phyloP scores from a whole-genome alignment of 2,329 filamentous ascomycete species.

The Diplodia seriata region DNA sequence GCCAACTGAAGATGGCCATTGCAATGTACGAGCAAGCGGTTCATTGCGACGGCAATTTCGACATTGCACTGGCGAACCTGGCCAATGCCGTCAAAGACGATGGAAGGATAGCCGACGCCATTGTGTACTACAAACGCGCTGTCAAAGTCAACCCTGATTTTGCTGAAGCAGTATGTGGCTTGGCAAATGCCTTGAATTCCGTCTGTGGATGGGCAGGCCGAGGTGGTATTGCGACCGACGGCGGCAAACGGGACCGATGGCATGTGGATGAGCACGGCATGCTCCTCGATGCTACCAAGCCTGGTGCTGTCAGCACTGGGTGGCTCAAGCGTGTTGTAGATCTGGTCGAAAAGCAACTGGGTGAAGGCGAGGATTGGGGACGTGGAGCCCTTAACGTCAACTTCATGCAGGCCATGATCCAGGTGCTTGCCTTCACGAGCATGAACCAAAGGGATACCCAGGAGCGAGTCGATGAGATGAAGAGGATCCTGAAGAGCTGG shows the following conservation, averaged over 20 bases:
- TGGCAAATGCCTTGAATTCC: slow-evolving; percentile 93
- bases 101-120: slow-evolving; percentile 89
- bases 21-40: slow-evolving; percentile 98
- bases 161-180: slow-evolving; percentile 93
- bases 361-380: slow-evolving; percentile 87
- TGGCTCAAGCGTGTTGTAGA: slow-evolving; percentile 90
- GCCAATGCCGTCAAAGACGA: slow-evolving; percentile 98
- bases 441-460: slow-evolving; percentile 41
- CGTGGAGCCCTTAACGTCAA: slow-evolving; percentile 65
- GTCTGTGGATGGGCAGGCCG: slow-evolving; percentile 94
- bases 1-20: slow-evolving; percentile 88
- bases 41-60: slow-evolving; percentile 88
- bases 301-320: slow-evolving; percentile 69
- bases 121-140: slow-evolving; percentile 87
- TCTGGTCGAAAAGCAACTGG: slow-evolving; percentile 87
- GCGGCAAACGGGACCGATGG: slow-evolving; percentile 83
- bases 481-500: slow-evolving; percentile 59
- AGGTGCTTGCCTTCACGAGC: slow-evolving; percentile 54
- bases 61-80: slow-evolving; percentile 94
- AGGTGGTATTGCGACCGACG: slow-evolving; percentile 79
- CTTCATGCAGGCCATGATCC: slow-evolving; percentile 52
- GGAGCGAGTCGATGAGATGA: slow-evolving; percentile 49
- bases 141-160: slow-evolving; percentile 94
- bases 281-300: slow-evolving; percentile 73
- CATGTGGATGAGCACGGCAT: slow-evolving; percentile 87